Base-by-base conservation (phyloP, 768 basidiomycete genomes). In the Mycena indigotica region DNA sequence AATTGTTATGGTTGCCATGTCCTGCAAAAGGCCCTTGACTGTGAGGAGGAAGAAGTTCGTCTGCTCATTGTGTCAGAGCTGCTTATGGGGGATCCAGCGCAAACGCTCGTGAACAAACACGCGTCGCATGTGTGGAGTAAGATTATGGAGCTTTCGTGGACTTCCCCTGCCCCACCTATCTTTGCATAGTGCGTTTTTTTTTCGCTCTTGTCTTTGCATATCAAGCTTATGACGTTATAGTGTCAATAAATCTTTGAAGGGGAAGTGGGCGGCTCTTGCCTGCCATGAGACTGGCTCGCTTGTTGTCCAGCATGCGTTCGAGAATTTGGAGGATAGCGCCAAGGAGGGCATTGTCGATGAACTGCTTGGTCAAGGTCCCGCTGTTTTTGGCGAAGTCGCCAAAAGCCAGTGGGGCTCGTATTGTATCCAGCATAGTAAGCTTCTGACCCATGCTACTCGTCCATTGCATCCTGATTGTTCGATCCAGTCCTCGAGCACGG, bases 111-210 rank as follows among this genome's bases (percentile, higher is more conserved):
- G 6, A 93, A 93, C 71, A 94, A 94, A 70, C 92, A 94, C 69
- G 91, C 91, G 1, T 91, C 90, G 48, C 92, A 94, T 69, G 92
- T 94, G 28, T 94, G 92, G 91, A 92, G 90, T 74, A 93, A 93
- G 88, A 91, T 94, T 65, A 94, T 94, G 92, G 92, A 94, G 69
- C 73, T 94, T 29, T 87, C 86, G 4, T 94, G 92, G 92, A 89
- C 89, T 2, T 80, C 88, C 21, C 91, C 91, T 35, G 90, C 90
- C 0, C 92, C 92, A 24, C 92, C 92, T 2, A 93, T 94, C 67
- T 94, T 94, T 67, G 84, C 88, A 2, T 91, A 86, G 91, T 92
- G 70, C 65, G 88, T 76, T 39, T 24, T 21, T 56, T 52, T 5
- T 26, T 19, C 28, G n/a, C 3, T 41, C 54, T 29, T 58, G 40